Evolutionary conservation across 2,329 filamentous ascomycete genomes (phyloP).

Genomic region (Onygena corvina): DNA sequence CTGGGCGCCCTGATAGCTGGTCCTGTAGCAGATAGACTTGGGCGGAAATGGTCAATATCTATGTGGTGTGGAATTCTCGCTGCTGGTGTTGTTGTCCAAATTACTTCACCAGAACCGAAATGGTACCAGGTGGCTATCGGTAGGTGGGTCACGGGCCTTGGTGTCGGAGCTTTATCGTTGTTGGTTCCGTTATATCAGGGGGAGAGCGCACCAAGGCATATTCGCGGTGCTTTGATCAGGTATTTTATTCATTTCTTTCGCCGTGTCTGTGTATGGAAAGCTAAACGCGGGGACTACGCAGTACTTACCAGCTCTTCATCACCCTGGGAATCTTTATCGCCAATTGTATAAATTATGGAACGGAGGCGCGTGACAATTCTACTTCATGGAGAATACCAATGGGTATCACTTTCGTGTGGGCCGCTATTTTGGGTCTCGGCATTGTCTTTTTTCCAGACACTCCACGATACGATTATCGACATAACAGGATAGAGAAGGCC

Average conservation of each 20-base stretch:
- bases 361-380: conserved; percentile 32
- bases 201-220: conserved; percentile 36
- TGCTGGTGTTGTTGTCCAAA: conserved; percentile 38
- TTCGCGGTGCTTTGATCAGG: conserved; percentile 38
- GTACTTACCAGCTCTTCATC: conserved; percentile 40
- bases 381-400: conserved; percentile 41
- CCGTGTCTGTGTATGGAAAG: not conserved
- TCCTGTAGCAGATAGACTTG: conserved; percentile 35
- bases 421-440: conserved; percentile 42
- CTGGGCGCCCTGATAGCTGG: conserved; percentile 31
- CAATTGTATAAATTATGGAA: conserved; percentile 39
- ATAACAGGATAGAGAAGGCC: conserved; percentile 42
- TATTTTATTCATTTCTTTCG: conserved; percentile 11
- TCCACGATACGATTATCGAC: conserved; percentile 47
- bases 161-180: conserved; percentile 37
- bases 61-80: conserved; percentile 36
- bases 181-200: conserved; percentile 39
- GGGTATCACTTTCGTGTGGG: conserved; percentile 48
- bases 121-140: conserved; percentile 38
- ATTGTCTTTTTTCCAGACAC: conserved; percentile 47
- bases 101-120: conserved; percentile 27
- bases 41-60: conserved; percentile 35
- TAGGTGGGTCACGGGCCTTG: conserved; percentile 37
- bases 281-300: conserved; percentile 13
- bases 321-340: conserved; percentile 41